Percentiles rank a stretch among this genome's conserved stretches.
These are phyloP conservation scores for Dendrocalamus sinicus DNA, from an alignment of 176 grass and related monocot species.

Conservation along the genomic window DNA sequence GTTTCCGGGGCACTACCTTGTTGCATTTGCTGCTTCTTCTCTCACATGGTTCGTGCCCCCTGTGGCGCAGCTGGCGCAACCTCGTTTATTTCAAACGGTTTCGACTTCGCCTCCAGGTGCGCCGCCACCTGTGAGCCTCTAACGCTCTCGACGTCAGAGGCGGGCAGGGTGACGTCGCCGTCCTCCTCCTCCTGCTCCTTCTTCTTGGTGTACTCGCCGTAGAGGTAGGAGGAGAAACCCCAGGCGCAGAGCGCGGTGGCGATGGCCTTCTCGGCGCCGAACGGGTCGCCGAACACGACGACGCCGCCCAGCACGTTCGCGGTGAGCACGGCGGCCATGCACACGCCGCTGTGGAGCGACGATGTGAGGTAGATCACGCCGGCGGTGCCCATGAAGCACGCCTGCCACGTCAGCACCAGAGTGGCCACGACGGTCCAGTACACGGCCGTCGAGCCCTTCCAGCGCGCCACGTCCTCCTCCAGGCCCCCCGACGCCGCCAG, in stretches of 20 bases:
- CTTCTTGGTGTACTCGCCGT: conserved; percentile 72
- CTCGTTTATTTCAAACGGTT: conserved; percentile 36
- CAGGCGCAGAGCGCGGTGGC: conserved; percentile 75
- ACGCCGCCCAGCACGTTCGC: conserved; percentile 79
- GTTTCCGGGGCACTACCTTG: conserved; percentile 26
- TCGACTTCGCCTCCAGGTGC: neutral
- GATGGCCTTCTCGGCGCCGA: conserved; percentile 73
- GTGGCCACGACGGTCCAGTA: conserved; percentile 68
- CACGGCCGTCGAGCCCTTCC: conserved; percentile 42
- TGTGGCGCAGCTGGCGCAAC: conserved; percentile 2
- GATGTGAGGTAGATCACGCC: conserved; percentile 83
- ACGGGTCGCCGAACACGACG: conserved; percentile 69
- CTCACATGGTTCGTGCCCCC: conserved; percentile 15
- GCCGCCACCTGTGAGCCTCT: conserved; percentile 20
- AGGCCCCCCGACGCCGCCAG: conserved; percentile 45
- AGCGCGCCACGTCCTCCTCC: conserved; percentile 41
- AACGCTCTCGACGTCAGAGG: neutral
- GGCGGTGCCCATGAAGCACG: conserved; percentile 94
- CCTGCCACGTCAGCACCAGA: conserved; percentile 78
- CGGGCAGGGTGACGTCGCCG: neutral
- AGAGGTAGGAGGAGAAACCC: conserved; percentile 87
- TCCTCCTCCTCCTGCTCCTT: neutral
- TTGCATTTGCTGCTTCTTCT: conserved; percentile 1
- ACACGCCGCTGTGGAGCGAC: conserved; percentile 82
- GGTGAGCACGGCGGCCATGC: conserved; percentile 80